Evolutionary conservation across 2,329 filamentous ascomycete species (phyloP).

Genomic region (Aspergillus sp.): DNA sequence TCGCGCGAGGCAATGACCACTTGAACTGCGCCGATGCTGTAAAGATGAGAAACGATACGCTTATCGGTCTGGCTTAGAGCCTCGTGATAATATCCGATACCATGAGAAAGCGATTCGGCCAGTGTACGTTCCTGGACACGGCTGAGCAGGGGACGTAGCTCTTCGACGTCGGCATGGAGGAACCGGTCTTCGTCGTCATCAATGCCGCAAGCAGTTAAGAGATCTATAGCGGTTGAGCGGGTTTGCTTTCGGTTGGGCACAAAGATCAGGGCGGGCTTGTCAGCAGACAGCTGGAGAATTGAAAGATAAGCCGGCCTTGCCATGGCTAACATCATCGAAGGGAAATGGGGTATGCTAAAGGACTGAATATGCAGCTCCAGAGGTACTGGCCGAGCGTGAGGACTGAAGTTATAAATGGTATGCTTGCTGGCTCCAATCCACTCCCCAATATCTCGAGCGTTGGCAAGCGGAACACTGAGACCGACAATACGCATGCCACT

Average conservation of each 20-base stretch:
- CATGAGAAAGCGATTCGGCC: slow-evolving; percentile 85
- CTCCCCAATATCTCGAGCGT: slow-evolving; percentile 90
- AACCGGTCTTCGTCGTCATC: slow-evolving; percentile 94
- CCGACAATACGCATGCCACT: slow-evolving; percentile 83
- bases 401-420: slow-evolving; percentile 98
- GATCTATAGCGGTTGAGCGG: slow-evolving; percentile 78
- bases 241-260: slow-evolving; percentile 93
- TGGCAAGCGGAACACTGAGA: slow-evolving; percentile 86
- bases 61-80: slow-evolving; percentile 86
- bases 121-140: slow-evolving; percentile 83
- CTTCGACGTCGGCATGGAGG: slow-evolving; percentile 77
- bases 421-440: slow-evolving; percentile 99
- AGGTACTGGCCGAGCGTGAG: slow-evolving; percentile 82
- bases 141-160: slow-evolving; percentile 77
- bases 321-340: slow-evolving; percentile 98
- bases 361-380: slow-evolving; percentile 94
- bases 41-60: slow-evolving; percentile 89
- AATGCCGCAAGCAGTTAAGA: slow-evolving; percentile 81
- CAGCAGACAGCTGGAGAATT: slow-evolving; percentile 80
- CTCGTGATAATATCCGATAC: slow-evolving; percentile 96
- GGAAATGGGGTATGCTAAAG: slow-evolving; percentile 94
- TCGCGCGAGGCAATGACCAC: slow-evolving; percentile 80
- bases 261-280: slow-evolving; percentile 89
- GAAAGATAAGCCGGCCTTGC: slow-evolving; percentile 89
- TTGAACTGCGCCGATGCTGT: slow-evolving; percentile 84